Evolutionary conservation across 768 basidiomycete genomes (phyloP), one percentile per base, ranked within the genome.

Genomic region (Wakefieldia striispora): DNA sequence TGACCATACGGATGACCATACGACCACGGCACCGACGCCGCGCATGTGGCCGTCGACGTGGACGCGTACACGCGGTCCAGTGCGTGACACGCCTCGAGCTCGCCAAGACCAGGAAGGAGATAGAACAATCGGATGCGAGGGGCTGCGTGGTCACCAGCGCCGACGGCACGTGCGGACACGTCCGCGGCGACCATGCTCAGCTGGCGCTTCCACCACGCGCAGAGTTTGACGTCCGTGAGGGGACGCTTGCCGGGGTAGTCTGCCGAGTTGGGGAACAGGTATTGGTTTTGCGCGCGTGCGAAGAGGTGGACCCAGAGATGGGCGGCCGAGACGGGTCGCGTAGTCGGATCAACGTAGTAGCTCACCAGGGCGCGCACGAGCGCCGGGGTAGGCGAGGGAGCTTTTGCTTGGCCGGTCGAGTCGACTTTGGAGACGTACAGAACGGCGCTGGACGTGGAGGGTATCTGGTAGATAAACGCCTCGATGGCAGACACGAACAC

Each of bases 381-480:
- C 12, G 76, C 63, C 4, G 79, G 70, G 2, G 93, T 92, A 3
- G 89, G 88, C 35, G 85, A 80, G 0, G 84, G 87, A 4, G 67
- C 54, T 23, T 60, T 64, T 9, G 75, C 78, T 64, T 94, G 84
- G 0, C 95, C 95, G 1, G 95, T 91, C 11, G 93, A 84, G 66
- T 99, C 97, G 45, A 97, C 84, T 71, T 99, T 99, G 42, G 91
- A 90, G 44, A 99, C 76, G 67, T 98, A 97, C 27, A 98, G 68
- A 29, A 97, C 78, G 3, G 82, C 82, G 47, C 80, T 79, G 2
- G 75, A 74, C 2, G 89, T 86, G 4, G 79, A 56, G 3, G 91
- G 87, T 43, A 95, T 62, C 41, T 80, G 78, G 75, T 91, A 95
- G 23, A 94, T 67, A 34, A 69, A 76, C 0, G 82, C 88, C 64